Percentiles rank a stretch among this genome's conserved stretches.
Conservation (phyloP, 495 filamentous ascomycete genomes). For the Aspergillus nidulans region DNA sequence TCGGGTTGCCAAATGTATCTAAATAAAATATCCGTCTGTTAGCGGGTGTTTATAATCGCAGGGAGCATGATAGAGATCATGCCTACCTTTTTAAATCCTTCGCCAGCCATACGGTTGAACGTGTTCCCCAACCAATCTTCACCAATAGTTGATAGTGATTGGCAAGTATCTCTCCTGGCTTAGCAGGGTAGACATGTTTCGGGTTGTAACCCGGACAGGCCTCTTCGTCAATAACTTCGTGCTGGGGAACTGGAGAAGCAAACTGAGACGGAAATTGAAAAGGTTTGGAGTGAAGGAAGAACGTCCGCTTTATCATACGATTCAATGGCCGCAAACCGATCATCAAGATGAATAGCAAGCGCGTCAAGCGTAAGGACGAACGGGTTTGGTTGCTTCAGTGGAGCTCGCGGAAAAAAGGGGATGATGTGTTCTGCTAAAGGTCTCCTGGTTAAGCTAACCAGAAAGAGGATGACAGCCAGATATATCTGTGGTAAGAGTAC, state of each 20-base stretch:
- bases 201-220: conserved; percentile 21
- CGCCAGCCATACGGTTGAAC: conserved; percentile 41
- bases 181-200: conserved; percentile 29
- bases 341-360: too few relatives aligned
- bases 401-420: too few relatives aligned
- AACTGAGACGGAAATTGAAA: neutral
- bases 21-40: neutral
- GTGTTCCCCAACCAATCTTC: conserved; percentile 35
- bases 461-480: too few relatives aligned
- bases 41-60: too few relatives aligned
- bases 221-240: conserved; percentile 23
- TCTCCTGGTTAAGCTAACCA: too few relatives aligned
- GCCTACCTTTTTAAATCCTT: conserved; percentile 29
- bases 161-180: conserved; percentile 28
- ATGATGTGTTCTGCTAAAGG: too few relatives aligned
- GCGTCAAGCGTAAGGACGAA: too few relatives aligned
- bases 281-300: neutral
- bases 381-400: too few relatives aligned
- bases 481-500: too few relatives aligned
- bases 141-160: conserved; percentile 28
- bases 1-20: conserved; percentile 22
- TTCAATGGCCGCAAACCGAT: too few relatives aligned
- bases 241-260: neutral
- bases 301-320: neutral
- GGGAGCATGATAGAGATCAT: too few relatives aligned